phyloP scores from a whole-genome alignment of 192 early-diverging fungal genomes.

The Phycomyces nitens region DNA sequence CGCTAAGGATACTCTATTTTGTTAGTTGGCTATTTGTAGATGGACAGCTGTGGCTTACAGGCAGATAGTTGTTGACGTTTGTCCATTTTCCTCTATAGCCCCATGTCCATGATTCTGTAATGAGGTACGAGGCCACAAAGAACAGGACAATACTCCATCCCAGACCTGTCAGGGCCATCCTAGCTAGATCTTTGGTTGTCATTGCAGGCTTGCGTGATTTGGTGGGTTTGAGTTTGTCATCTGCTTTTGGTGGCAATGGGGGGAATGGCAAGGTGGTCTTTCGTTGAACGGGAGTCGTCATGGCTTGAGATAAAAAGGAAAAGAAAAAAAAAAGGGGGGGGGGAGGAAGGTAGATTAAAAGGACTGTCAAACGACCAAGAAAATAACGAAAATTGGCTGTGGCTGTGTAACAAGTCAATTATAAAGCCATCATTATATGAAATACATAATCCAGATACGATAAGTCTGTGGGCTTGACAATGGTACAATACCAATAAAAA shows the following conservation, averaged over 20 bases:
- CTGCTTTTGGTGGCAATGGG: too few relatives aligned
- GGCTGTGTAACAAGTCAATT: too few relatives aligned
- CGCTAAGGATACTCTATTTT: slow-evolving; percentile 24
- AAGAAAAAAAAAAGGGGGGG: neutral
- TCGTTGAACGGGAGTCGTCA: neutral
- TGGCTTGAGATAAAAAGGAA: neutral
- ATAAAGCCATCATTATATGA: too few relatives aligned
- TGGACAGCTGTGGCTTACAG: slow-evolving; percentile 40
- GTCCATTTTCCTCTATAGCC: slow-evolving; percentile 67
- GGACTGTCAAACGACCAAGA: neutral
- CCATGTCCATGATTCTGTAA: slow-evolving; percentile 79
- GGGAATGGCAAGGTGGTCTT: neutral
- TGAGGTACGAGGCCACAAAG: slow-evolving; percentile 57
- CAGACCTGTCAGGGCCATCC: neutral
- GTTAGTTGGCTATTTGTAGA: neutral
- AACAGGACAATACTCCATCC: slow-evolving; percentile 35
- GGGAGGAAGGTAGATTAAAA: neutral
- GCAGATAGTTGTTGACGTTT: slow-evolving; percentile 68
- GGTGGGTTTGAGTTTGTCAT: too few relatives aligned
- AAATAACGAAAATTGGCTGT: too few relatives aligned
- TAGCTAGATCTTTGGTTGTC: neutral
- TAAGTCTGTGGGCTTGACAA: too few relatives aligned
- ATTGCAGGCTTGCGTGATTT: too few relatives aligned
- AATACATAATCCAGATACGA: too few relatives aligned
- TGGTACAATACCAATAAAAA: too few relatives aligned